A percentile compares a stretch with the other conserved stretches of the same genome.
These are phyloP conservation scores for Calendula officinalis DNA, from an alignment of 129 eudicot genomes.

Conservation along the genomic window DNA sequence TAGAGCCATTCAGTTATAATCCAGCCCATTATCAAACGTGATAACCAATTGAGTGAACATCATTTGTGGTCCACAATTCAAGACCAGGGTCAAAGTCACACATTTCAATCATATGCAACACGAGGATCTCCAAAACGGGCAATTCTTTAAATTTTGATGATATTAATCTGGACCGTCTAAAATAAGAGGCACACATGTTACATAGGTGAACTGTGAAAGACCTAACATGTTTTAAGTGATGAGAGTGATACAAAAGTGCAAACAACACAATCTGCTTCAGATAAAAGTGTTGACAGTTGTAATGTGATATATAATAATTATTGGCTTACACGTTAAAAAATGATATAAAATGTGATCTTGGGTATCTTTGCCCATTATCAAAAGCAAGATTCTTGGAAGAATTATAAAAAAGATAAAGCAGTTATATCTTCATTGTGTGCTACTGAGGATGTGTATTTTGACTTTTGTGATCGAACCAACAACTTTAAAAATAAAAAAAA, in stretches of 20 bases:
- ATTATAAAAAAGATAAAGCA: constrained; percentile 19
- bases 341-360: constrained; percentile 22
- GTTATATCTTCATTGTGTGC: constrained; percentile 11
- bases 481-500: not conserved
- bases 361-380: constrained; percentile 26
- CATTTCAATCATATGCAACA: not conserved
- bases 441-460: constrained; percentile 17
- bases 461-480: constrained; percentile 5
- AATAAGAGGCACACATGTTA: constrained; percentile 1
- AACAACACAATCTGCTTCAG: constrained; percentile 13
- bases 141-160: not conserved
- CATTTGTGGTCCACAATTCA: constrained; percentile 8
- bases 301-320: not conserved
- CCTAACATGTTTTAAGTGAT: constrained; percentile 1
- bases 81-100: constrained; percentile 3
- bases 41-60: too few species aligned
- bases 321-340: constrained; percentile 6
- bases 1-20: too few species aligned
- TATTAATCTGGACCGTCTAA: not conserved
- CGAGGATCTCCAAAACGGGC: not conserved
- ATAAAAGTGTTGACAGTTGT: constrained; percentile 2
- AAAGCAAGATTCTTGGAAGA: constrained; percentile 34
- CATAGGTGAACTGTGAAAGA: not conserved
- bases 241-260: constrained; percentile 7
- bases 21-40: not conserved